These are phyloP conservation scores for Solanum peruvianum DNA, from an alignment of 257 asterid species.

Conservation along the genomic window DNA sequence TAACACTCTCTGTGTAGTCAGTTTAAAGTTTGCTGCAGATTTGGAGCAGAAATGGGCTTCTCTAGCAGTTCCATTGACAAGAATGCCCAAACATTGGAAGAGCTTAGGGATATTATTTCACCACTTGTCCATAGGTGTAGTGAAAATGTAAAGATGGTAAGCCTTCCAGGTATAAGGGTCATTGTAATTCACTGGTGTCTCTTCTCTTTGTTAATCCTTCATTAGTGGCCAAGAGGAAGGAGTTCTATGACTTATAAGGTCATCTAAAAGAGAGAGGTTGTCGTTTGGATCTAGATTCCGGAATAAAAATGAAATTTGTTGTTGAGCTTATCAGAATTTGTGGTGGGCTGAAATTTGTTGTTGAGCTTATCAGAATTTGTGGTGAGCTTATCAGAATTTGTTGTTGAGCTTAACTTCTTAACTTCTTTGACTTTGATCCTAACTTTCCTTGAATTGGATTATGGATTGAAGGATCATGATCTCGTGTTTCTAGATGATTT, in stretches of 20 bases:
- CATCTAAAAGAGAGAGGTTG: no score
- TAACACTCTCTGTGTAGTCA: conserved; percentile 53
- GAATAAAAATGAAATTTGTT: not conserved
- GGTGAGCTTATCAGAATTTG: not conserved
- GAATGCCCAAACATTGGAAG: conserved; percentile 10
- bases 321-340: conserved; percentile 34
- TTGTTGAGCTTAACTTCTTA: no score
- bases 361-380: conserved; percentile 33
- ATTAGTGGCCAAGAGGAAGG: conserved; percentile 11
- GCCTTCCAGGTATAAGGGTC: not conserved
- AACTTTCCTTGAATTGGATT: no score
- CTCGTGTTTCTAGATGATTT: no score
- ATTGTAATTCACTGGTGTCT: conserved; percentile 29
- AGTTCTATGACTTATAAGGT: no score
- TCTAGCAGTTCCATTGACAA: conserved; percentile 19
- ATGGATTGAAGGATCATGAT: no score
- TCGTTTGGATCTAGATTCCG: no score
- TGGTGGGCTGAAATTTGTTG: not conserved
- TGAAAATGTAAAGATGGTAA: conserved; percentile 7
- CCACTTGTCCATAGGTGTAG: conserved; percentile 56
- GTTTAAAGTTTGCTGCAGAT: conserved; percentile 26
- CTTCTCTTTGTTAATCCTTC: conserved; percentile 58
- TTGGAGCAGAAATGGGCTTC: conserved; percentile 19
- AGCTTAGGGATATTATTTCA: conserved; percentile 31
- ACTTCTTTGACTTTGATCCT: no score